These are phyloP conservation scores for Kappamyces sp. DNA, from an alignment of 192 early-diverging fungal genomes.

Conservation along the genomic window DNA sequence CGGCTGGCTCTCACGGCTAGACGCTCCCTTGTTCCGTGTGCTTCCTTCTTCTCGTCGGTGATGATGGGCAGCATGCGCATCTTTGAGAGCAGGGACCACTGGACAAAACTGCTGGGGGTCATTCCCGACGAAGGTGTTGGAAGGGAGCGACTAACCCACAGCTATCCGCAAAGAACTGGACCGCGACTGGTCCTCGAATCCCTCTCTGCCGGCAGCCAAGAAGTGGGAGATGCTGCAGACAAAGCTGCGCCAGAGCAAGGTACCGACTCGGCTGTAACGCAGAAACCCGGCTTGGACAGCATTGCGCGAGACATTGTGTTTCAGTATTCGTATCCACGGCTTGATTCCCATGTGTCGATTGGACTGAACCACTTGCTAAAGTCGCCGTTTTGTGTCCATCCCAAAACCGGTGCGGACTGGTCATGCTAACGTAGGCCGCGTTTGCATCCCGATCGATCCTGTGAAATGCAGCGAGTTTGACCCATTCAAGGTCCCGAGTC, in stretches of 20 bases:
- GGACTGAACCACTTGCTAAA: slow-evolving; percentile 94
- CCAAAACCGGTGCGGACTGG: slow-evolving; percentile 66
- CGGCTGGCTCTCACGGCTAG: slow-evolving; percentile 6
- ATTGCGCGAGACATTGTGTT: slow-evolving; percentile 67
- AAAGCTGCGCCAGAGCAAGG: slow-evolving; percentile 4
- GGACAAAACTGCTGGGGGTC: slow-evolving; percentile 69
- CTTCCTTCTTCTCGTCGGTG: slow-evolving; percentile 62
- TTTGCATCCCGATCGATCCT: slow-evolving; percentile 88
- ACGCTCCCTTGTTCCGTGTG: slow-evolving; percentile 45
- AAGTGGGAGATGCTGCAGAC: slow-evolving; percentile 24
- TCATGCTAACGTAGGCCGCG: slow-evolving; percentile 48
- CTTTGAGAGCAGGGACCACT: slow-evolving; percentile 51
- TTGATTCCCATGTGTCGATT: slow-evolving; percentile 87
- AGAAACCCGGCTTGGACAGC: slow-evolving; percentile 16
- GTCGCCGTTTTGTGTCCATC: slow-evolving; percentile 94
- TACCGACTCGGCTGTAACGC: background rate
- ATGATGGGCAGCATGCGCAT: slow-evolving; percentile 71
- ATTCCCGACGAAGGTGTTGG: slow-evolving; percentile 69
- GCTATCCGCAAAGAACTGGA: slow-evolving; percentile 20
- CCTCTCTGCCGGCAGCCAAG: background rate
- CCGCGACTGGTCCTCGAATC: slow-evolving; percentile 17
- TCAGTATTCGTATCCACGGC: slow-evolving; percentile 86
- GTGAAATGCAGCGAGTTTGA: slow-evolving; percentile 75
- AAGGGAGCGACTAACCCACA: background rate
- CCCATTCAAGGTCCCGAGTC: slow-evolving; percentile 70